Evolutionary conservation across 2,329 filamentous ascomycete genomes (phyloP).

Genomic region (Aureobasidium sp.): DNA sequence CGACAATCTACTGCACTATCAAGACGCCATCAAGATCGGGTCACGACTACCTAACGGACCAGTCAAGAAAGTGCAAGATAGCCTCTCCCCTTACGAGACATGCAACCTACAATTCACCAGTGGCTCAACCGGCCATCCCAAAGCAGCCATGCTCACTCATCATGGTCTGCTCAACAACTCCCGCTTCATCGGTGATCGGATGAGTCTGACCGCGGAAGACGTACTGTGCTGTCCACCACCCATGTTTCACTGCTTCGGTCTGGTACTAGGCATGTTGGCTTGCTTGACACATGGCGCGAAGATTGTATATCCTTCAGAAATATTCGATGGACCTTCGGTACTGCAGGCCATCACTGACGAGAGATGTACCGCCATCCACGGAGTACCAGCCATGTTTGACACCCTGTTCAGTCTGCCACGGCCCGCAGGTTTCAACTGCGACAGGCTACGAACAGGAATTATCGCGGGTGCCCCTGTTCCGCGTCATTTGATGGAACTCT

Average conservation of each 20-base stretch:
- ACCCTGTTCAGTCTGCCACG: constrained; percentile 47
- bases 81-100: constrained; percentile 56
- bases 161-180: constrained; percentile 24
- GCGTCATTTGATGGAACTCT: constrained; percentile 62
- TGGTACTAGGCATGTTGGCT: constrained; percentile 67
- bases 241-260: constrained; percentile 78
- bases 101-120: constrained; percentile 69
- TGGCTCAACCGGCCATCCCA: constrained; percentile 65
- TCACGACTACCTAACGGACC: constrained; percentile 40
- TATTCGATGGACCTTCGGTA: constrained; percentile 61
- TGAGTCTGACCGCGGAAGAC: constrained; percentile 59
- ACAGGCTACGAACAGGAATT: constrained; percentile 60
- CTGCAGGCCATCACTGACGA: constrained; percentile 52
- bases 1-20: constrained; percentile 20
- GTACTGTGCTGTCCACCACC: constrained; percentile 74
- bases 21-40: constrained; percentile 34
- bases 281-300: constrained; percentile 66
- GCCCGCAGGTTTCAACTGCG: constrained; percentile 39
- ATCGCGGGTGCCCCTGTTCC: constrained; percentile 73
- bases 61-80: constrained; percentile 46
- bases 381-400: constrained; percentile 80
- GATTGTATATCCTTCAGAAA: constrained; percentile 67
- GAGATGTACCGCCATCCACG: constrained; percentile 61
- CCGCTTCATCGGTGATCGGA: constrained; percentile 52
- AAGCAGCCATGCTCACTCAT: constrained; percentile 63